These are phyloP conservation scores for Ogataea hybrid DNA, from an alignment of 1,139 yeast genomes.

Conservation along the genomic window DNA sequence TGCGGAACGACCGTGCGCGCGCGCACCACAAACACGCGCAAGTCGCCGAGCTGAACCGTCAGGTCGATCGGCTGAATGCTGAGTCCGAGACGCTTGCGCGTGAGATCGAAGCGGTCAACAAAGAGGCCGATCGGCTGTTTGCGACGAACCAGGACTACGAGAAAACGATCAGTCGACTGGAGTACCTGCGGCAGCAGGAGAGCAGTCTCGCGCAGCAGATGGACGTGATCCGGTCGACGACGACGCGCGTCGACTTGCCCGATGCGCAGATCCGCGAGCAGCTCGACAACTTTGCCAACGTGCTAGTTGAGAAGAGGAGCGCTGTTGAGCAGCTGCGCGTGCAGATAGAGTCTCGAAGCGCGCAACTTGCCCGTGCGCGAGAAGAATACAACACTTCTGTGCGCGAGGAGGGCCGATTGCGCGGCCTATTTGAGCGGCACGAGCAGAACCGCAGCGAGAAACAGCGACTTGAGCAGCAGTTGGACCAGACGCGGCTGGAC, in stretches of 20 bases:
- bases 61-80: slow-evolving; percentile 44
- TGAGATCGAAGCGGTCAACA: slow-evolving; percentile 52
- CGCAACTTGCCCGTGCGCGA: slow-evolving; percentile 31
- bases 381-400: slow-evolving; percentile 41
- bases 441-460: slow-evolving; percentile 29
- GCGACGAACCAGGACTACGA: slow-evolving; percentile 82
- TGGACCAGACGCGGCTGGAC: slow-evolving; percentile 19
- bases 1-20: slow-evolving; percentile 69
- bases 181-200: slow-evolving; percentile 51
- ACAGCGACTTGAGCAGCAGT: slow-evolving; percentile 6
- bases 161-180: slow-evolving; percentile 61
- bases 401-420: slow-evolving; percentile 57
- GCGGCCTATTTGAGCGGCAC: slow-evolving; percentile 44
- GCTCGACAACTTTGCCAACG: slow-evolving; percentile 52
- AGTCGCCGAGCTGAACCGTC: slow-evolving; percentile 41
- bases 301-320: slow-evolving; percentile 40
- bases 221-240: slow-evolving; percentile 43
- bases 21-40: slow-evolving; percentile 58
- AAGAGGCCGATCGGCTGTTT: slow-evolving; percentile 63
- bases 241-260: slow-evolving; percentile 47
- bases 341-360: slow-evolving; percentile 23
- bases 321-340: slow-evolving; percentile 28
- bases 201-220: slow-evolving; percentile 47
- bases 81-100: slow-evolving; percentile 51
- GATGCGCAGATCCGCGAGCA: slow-evolving; percentile 49